A percentile compares a stretch with the other conserved stretches of the same genome.
These are phyloP conservation scores for Pythium chondricola DNA, from an alignment of 352 stramenopile species.

Conservation along the genomic window DNA sequence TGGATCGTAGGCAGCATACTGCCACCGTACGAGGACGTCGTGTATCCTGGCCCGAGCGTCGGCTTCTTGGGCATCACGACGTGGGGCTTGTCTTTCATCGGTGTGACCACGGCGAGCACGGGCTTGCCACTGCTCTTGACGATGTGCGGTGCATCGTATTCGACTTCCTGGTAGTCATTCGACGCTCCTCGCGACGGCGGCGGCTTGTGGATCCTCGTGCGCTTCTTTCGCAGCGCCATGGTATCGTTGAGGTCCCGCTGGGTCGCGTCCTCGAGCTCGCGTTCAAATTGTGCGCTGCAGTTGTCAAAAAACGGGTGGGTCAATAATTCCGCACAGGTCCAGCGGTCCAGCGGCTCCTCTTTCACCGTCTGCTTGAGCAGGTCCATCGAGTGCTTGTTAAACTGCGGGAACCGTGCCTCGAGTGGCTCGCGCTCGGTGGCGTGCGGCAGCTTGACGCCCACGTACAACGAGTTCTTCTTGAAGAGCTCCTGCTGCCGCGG, in stretches of 20 bases:
- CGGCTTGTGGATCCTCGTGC: constrained; percentile 39
- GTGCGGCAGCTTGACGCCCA: constrained; percentile 69
- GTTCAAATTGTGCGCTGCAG: constrained; percentile 44
- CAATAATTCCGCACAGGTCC: constrained; percentile 72
- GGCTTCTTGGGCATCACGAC: constrained; percentile 18
- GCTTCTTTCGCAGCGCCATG: constrained; percentile 51
- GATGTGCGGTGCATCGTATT: not conserved
- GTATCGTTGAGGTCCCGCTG: constrained; percentile 58
- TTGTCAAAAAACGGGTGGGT: constrained; percentile 71
- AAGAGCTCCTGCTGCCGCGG: constrained; percentile 77
- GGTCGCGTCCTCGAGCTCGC: constrained; percentile 66
- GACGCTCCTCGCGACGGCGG: constrained; percentile 17
- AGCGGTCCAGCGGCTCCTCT: constrained; percentile 71
- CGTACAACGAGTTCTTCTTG: constrained; percentile 74
- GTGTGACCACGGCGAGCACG: not conserved
- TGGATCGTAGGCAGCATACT: constrained; percentile 17
- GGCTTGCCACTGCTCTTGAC: constrained; percentile 12
- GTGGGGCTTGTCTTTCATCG: constrained; percentile 11
- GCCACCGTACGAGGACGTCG: not conserved
- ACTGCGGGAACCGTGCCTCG: constrained; percentile 50
- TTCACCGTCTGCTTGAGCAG: constrained; percentile 70
- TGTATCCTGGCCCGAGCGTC: constrained; percentile 1
- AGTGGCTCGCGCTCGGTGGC: constrained; percentile 52
- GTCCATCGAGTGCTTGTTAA: constrained; percentile 61
- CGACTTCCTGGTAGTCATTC: not conserved